A percentile compares a stretch with the other conserved stretches of the same genome.
phyloP scores from a whole-genome alignment of 768 basidiomycete species.

The Chiua virens region DNA sequence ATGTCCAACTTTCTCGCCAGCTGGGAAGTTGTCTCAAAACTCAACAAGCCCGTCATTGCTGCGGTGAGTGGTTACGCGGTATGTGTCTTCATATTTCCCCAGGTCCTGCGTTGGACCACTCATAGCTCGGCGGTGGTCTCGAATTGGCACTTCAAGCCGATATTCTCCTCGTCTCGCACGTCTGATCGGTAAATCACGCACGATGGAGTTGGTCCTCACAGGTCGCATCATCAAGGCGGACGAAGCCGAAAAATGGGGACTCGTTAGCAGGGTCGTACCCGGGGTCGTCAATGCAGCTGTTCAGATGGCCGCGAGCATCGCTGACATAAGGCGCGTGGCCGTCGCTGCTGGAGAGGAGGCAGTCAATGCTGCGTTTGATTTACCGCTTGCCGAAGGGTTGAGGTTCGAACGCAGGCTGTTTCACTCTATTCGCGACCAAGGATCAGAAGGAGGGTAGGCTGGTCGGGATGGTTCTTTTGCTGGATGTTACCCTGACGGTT shows the following conservation, averaged over 20 bases:
- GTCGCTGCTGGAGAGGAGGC: conserved; percentile 91
- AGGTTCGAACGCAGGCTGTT: conserved; percentile 87
- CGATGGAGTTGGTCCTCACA: conserved; percentile 94
- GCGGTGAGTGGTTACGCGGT: conserved; percentile 95
- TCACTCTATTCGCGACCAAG: conserved; percentile 89
- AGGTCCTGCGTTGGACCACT: neutral
- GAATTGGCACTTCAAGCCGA: conserved; percentile 97
- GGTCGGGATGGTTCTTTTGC: neutral
- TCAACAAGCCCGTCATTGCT: conserved; percentile 93
- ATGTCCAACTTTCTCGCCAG: conserved; percentile 80
- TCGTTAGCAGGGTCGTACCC: conserved; percentile 78
- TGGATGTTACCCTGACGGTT: neutral
- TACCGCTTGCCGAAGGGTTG: conserved; percentile 79
- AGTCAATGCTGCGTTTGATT: conserved; percentile 90
- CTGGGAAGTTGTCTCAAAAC: conserved; percentile 71
- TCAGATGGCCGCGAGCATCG: conserved; percentile 73
- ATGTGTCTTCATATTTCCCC: conserved; percentile 31
- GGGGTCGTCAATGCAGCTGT: conserved; percentile 89
- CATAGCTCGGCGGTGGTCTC: conserved; percentile 92
- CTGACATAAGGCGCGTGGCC: conserved; percentile 78
- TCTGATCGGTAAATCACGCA: conserved; percentile 85
- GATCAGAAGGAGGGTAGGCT: conserved; percentile 92
- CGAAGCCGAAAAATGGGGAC: conserved; percentile 86
- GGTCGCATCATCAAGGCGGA: conserved; percentile 78
- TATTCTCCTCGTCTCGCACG: conserved; percentile 88